Base-by-base conservation (phyloP, 257 asterid genomes). In the Nicotiana noctiflora region DNA sequence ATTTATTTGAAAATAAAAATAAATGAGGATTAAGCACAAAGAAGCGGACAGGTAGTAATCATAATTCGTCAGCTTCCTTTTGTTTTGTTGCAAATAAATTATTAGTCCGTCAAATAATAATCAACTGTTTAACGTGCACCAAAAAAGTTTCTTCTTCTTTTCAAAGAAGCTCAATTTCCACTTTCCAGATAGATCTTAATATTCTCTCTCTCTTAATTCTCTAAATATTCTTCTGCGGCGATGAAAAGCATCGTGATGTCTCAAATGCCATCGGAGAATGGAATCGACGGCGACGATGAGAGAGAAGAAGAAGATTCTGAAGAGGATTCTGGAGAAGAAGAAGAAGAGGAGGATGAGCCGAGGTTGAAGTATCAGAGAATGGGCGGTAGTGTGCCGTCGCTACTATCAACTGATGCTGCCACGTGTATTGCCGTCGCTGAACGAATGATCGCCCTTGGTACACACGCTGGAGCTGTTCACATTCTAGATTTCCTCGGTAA, bases 401-500 rank as follows among this genome's bases (percentile, higher is more conserved):
- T 96, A 80, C 89, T 96, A 49, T 93, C 92, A 9, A 83, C 78
- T 85, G 98, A 94, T 84, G 96, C 97, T 81, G 99, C 98, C 76
- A 88, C 98, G 2, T 92, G 98, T 82, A 88, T 96, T 52, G 91
- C 98, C 32, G 91, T 94, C 6, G 90, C 99, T 9, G 99, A 96
- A 75, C 96, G 99, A 77, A 94, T 94, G 99, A 92, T 96, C 87
- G 98, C 98, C 4, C 94, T 94, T 52, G 99, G 98, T 51, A 96
- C 99, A 63, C 98, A 87, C 57, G 84, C 82, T 37, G 99, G 99
- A 76, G 85, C 87, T 53, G 93, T 96, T 80, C 93, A 92, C 92
- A 96, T 96, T 88, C 98, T 94, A 12, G 98, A 96, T 91, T 96
- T 96, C 80, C 94, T 96, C 6, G 99, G 99, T 56, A 96, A 96